phyloP scores from a whole-genome alignment of 257 asterid genomes.

The Coffea eugenioides region DNA sequence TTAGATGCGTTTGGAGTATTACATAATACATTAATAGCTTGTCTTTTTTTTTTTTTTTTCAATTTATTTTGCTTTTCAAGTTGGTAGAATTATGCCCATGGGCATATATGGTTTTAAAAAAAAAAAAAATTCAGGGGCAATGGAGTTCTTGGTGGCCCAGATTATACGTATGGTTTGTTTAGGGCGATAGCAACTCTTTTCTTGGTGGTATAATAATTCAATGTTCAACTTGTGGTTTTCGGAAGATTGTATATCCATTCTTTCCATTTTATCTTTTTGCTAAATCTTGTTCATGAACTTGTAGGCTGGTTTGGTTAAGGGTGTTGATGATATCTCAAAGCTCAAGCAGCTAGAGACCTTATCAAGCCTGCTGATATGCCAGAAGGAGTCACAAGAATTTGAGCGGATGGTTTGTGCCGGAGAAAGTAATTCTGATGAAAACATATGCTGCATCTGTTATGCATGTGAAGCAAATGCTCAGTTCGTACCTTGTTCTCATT shows the following conservation, averaged over 20 bases:
- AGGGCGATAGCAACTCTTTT: background rate
- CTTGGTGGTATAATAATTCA: too few species aligned
- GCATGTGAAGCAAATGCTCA: conserved; percentile 51
- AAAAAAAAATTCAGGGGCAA: too few species aligned
- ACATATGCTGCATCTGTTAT: conserved; percentile 84
- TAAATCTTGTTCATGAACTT: conserved; percentile 16
- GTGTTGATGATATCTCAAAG: conserved; percentile 51
- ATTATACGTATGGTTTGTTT: background rate
- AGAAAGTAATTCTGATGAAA: conserved; percentile 50
- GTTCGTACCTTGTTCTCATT: conserved; percentile 71
- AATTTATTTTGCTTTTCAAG: background rate
- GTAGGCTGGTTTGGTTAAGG: conserved; percentile 65
- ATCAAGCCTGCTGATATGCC: conserved; percentile 56
- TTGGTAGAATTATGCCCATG: background rate
- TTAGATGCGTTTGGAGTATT: background rate
- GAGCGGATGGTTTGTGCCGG: conserved; percentile 36
- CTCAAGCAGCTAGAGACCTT: conserved; percentile 62
- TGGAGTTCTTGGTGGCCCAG: too few species aligned
- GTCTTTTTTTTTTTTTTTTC: background rate
- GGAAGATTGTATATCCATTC: background rate
- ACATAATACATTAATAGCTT: too few species aligned
- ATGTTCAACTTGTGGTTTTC: background rate
- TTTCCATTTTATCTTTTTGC: background rate
- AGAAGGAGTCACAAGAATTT: conserved; percentile 42
- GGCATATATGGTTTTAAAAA: background rate